Evolutionary conservation across 257 asterid species (phyloP), one percentile per base, ranked within the genome.

Genomic region (Schizonepeta tenuifolia): DNA sequence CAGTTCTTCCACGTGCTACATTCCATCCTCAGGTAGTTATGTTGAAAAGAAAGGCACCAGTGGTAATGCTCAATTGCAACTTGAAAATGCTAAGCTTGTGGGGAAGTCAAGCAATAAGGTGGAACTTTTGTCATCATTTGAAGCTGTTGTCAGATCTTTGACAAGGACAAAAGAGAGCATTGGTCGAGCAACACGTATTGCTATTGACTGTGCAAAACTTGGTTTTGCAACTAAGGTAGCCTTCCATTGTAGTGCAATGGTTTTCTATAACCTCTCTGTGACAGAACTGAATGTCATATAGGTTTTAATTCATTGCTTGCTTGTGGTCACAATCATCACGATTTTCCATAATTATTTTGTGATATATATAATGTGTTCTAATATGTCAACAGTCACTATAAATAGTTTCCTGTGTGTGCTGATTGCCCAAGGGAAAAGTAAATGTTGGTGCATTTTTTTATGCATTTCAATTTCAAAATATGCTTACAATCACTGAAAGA

Each of bases 191-290:
- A 93, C 98, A 43, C 90, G 91, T 41, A 51, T 85, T 78, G 97
- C 98, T 31, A 86, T 94, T 62, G 98, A 94, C 73, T 88, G 97
- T 82, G 96, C 96, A 28, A 91, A 91, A 76, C 71, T 26, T 68
- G 97, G 98, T 56, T 79, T 85, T 82, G 97, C 97, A 49, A 72
- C 88, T 71, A 89, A 89, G 97, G 98, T 94, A 88, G 60, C 20
- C 49, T 44, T 63, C 24, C 28, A 63, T 43, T 22, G 46, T 72
- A 13, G 31, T 74, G 12, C 44, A 54, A 18, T 51, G 28, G 26
- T 21, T 53, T 53, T 9, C 2, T 7, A 53, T 20, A 53, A 3
- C 14, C 59, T 53, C 22, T 21, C n/a, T 20, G 59, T 53, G n/a
- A 15, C 26, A 21, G 24, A 53, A 17, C 58, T 5, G 17, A 4